A percentile compares a stretch with the other conserved stretches of the same genome.
phyloP scores from a whole-genome alignment of 2,329 filamentous ascomycete species.

The Sporothrix brunneoviolacea region DNA sequence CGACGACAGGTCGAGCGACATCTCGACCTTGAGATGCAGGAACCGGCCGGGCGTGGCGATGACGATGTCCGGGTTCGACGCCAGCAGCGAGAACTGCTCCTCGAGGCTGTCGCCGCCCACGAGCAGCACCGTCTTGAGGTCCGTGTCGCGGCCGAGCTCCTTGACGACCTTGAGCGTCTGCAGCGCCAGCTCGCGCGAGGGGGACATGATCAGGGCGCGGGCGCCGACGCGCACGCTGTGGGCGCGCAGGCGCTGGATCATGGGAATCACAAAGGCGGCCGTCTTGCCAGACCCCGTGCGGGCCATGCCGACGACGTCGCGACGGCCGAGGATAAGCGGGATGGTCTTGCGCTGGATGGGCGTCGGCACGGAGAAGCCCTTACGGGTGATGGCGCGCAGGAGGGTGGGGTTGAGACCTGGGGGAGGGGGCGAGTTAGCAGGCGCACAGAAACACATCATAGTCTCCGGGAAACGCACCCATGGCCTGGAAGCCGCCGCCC shows the following conservation, averaged over 20 bases:
- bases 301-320: constrained; percentile 98
- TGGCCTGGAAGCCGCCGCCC: constrained; percentile 91
- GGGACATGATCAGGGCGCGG: constrained; percentile 81
- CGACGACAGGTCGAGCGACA: constrained; percentile 84
- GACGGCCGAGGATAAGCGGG: constrained; percentile 77
- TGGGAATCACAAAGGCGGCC: constrained; percentile 93
- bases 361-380: constrained; percentile 93
- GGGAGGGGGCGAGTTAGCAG: not conserved
- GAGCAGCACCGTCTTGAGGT: constrained; percentile 80
- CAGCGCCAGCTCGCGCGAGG: constrained; percentile 86
- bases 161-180: constrained; percentile 96
- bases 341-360: constrained; percentile 97
- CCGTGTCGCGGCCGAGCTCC: constrained; percentile 83
- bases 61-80: constrained; percentile 90
- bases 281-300: constrained; percentile 98
- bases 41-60: constrained; percentile 97
- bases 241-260: constrained; percentile 87
- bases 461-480: constrained; percentile 49
- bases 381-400: constrained; percentile 83
- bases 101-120: constrained; percentile 94
- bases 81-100: constrained; percentile 90
- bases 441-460: not conserved
- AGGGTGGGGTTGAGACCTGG: constrained; percentile 70
- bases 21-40: constrained; percentile 93
- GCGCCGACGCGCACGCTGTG: constrained; percentile 84